phyloP scores from a whole-genome alignment of 176 grass and related monocot species.

The Avena insularis region DNA sequence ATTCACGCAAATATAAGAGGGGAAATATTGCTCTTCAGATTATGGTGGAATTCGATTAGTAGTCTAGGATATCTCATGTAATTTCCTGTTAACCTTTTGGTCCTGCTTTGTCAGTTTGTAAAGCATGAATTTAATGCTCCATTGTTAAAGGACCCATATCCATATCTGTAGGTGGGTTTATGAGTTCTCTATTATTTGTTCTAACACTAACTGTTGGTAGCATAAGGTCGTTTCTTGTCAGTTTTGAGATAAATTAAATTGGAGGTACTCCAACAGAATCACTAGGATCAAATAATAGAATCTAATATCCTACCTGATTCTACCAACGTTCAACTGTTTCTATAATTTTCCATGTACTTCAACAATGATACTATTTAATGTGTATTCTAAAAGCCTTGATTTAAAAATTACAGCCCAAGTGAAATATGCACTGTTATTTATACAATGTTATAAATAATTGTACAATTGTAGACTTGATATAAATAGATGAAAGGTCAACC shows the following conservation, averaged over 20 bases:
- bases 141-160: constrained; percentile 3
- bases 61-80: background rate
- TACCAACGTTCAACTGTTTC: background rate
- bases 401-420: background rate
- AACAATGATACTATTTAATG: constrained; percentile 5
- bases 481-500: constrained; percentile 1
- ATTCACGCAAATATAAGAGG: constrained; percentile 11
- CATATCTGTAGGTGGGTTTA: background rate
- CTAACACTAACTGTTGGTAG: constrained; percentile 3
- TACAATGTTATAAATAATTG: background rate
- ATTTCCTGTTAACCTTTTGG: constrained; percentile 6
- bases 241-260: background rate
- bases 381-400: background rate
- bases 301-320: background rate
- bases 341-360: background rate
- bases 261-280: background rate
- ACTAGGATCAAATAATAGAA: background rate
- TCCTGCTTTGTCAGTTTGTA: background rate
- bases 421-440: background rate
- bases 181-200: background rate
- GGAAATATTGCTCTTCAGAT: background rate
- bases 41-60: background rate
- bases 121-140: constrained; percentile 1
- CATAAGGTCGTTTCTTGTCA: background rate
- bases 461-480: background rate